These are phyloP conservation scores for Ambrosia trifida DNA, from an alignment of 129 eudicot species.

Conservation along the genomic window DNA sequence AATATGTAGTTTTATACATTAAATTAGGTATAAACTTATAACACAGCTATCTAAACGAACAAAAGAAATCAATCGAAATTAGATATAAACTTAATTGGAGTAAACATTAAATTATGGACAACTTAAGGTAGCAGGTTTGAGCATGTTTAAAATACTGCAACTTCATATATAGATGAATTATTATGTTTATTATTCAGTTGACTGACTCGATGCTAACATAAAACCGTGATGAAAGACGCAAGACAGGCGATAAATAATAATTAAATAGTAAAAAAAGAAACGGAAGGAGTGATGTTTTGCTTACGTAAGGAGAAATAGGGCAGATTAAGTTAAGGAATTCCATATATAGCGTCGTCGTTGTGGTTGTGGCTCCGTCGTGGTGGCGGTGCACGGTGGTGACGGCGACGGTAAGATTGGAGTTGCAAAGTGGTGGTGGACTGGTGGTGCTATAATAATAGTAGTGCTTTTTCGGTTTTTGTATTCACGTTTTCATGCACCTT, in stretches of 20 bases:
- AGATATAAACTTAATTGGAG: not conserved
- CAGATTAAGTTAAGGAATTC: conserved; percentile 50
- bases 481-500: conserved; percentile 37
- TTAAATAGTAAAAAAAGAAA: not conserved
- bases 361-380: conserved; percentile 2
- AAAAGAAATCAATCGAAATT: not conserved
- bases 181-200: not conserved
- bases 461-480: not conserved
- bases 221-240: conserved; percentile 8
- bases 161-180: conserved; percentile 19
- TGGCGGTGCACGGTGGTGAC: conserved; percentile 7
- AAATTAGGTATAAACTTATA: no score
- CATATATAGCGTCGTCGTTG: conserved; percentile 29
- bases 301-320: conserved; percentile 73
- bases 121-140: not conserved
- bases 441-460: not conserved
- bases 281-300: conserved; percentile 25
- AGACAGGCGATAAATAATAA: not conserved
- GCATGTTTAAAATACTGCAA: not conserved
- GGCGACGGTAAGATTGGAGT: not conserved
- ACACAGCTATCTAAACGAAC: not conserved
- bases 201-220: not conserved
- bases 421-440: not conserved
- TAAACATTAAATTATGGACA: not conserved
- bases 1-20: no score